These are phyloP conservation scores for Trichoderma pleuroti DNA, from an alignment of 2,329 filamentous ascomycete genomes.

Conservation along the genomic window DNA sequence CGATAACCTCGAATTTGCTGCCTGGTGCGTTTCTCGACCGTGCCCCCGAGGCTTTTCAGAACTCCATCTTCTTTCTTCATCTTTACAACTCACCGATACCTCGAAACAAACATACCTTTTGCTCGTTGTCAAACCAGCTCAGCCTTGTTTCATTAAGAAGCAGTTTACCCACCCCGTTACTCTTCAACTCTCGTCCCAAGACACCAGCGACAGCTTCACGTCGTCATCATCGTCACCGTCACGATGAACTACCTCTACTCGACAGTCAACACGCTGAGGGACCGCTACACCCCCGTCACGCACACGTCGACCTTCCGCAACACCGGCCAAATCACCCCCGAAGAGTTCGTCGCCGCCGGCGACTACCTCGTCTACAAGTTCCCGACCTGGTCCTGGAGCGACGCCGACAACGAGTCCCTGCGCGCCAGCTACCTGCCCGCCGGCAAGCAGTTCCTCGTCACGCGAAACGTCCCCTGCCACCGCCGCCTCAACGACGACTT, in stretches of 20 bases:
- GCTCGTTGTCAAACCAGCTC: background rate
- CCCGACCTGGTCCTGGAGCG: conserved; percentile 95
- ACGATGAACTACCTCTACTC: conserved; percentile 91
- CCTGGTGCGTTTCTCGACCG: background rate
- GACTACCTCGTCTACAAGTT: conserved; percentile 99
- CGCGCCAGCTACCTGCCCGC: conserved; percentile 77
- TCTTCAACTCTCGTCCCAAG: background rate
- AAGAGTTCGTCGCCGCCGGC: conserved; percentile 92
- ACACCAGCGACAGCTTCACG: background rate
- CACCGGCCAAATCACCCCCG: conserved; percentile 93
- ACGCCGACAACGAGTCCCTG: conserved; percentile 76
- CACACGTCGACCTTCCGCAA: conserved; percentile 90
- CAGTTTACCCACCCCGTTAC: background rate
- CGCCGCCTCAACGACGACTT: conserved; percentile 90
- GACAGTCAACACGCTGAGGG: conserved; percentile 85
- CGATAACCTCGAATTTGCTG: background rate
- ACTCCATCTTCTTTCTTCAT: background rate
- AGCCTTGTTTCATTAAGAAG: too few relatives aligned
- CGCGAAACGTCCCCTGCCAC: conserved; percentile 90
- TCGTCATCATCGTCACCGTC: background rate
- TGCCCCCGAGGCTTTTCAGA: background rate
- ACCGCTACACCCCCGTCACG: conserved; percentile 83
- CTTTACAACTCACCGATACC: background rate
- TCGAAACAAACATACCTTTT: background rate
- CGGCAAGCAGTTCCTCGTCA: conserved; percentile 93